These are phyloP conservation scores for Tricharina praecox DNA, from an alignment of 495 filamentous ascomycete genomes.

Conservation along the genomic window DNA sequence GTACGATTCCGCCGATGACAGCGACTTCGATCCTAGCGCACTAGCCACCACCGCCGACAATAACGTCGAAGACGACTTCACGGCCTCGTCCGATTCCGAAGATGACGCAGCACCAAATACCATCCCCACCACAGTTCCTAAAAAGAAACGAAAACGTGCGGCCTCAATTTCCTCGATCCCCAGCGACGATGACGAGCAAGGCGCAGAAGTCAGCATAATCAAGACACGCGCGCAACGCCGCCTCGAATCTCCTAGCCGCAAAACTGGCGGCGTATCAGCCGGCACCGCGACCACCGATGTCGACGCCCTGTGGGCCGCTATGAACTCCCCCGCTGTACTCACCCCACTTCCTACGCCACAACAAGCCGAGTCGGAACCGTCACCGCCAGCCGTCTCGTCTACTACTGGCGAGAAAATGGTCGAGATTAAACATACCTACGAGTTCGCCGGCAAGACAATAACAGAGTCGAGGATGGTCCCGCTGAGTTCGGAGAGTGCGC, in stretches of 20 bases:
- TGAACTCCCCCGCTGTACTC: conserved; percentile 37
- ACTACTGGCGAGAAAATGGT: conserved; percentile 30
- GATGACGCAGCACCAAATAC: conserved; percentile 12
- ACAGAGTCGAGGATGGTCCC: conserved; percentile 12
- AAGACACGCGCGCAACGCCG: conserved; percentile 44
- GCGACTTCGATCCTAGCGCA: conserved; percentile 51
- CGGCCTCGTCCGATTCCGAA: conserved; percentile 27
- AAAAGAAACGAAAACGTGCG: conserved; percentile 29
- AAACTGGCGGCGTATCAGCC: conserved; percentile 37
- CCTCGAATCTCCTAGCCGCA: conserved; percentile 7
- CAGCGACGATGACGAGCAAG: too few relatives aligned
- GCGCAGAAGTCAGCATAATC: too few relatives aligned
- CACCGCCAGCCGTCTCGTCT: background rate
- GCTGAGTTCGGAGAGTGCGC: background rate
- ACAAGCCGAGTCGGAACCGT: conserved; percentile 7
- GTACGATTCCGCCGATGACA: conserved; percentile 58
- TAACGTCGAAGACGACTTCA: conserved; percentile 31
- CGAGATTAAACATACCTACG: conserved; percentile 73
- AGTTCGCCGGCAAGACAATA: conserved; percentile 56
- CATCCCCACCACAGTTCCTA: conserved; percentile 4
- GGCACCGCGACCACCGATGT: conserved; percentile 59
- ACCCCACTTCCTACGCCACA: background rate
- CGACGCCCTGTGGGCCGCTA: conserved; percentile 69
- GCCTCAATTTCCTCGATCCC: conserved; percentile 12
- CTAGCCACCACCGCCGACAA: conserved; percentile 30